Percentiles rank a stretch among this genome's conserved stretches.
These are phyloP conservation scores for Astraeus odoratus DNA, from an alignment of 768 basidiomycete genomes.

Conservation along the genomic window DNA sequence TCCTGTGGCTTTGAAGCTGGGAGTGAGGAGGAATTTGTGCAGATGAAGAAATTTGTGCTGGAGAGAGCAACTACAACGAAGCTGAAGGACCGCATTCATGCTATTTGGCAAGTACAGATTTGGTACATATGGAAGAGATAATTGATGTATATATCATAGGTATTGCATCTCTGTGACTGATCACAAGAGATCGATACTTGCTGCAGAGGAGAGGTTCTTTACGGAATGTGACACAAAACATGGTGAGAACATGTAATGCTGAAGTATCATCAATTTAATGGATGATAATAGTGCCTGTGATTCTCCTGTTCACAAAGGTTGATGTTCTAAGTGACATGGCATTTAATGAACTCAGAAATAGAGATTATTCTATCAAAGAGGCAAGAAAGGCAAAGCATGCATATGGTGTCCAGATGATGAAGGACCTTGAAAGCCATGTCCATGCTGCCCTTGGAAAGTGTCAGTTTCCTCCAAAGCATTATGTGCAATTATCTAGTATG, in stretches of 20 bases:
- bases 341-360: slow-evolving; percentile 9
- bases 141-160: slow-evolving; percentile 23
- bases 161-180: slow-evolving; percentile 30
- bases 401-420: slow-evolving; percentile 7
- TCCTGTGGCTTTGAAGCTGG: slow-evolving; percentile 37
- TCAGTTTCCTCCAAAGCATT: neutral
- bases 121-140: neutral
- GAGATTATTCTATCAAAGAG: slow-evolving; percentile 6
- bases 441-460: neutral
- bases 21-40: slow-evolving; percentile 19
- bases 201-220: slow-evolving; percentile 27
- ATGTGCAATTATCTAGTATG: neutral
- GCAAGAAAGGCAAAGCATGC: slow-evolving; percentile 9
- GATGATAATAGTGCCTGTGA: slow-evolving; percentile 28
- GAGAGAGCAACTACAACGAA: slow-evolving; percentile 11
- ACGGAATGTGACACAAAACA: slow-evolving; percentile 12
- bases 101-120: slow-evolving; percentile 27
- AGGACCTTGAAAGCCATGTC: neutral
- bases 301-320: slow-evolving; percentile 34
- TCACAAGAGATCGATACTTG: slow-evolving; percentile 18
- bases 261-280: neutral
- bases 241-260: neutral
- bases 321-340: slow-evolving; percentile 23
- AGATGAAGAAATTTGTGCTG: slow-evolving; percentile 26
- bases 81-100: slow-evolving; percentile 28